Percentiles rank a stretch among this genome's conserved stretches.
Evolutionary conservation across 2,329 filamentous ascomycete species (phyloP).

Genomic region (Fusarium austroafricanum): DNA sequence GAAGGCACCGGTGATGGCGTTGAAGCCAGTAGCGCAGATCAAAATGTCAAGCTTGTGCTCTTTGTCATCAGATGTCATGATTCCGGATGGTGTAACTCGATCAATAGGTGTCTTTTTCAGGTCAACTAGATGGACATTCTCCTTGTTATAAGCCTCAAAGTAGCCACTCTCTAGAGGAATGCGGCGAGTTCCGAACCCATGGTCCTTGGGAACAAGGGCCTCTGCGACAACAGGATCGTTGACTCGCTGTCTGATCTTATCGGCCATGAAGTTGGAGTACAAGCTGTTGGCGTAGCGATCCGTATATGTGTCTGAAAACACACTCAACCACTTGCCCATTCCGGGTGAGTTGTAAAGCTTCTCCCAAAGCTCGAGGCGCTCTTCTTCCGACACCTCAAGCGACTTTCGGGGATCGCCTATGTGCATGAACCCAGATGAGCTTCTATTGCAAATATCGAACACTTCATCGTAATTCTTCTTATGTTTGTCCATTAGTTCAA

Average conservation of each 20-base stretch:
- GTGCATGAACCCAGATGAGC: conserved; percentile 30
- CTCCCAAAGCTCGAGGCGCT: conserved; percentile 25
- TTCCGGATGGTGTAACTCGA: conserved; percentile 1
- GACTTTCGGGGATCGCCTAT: conserved; percentile 32
- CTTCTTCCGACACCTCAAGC: conserved; percentile 10
- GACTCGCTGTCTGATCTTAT: conserved; percentile 29
- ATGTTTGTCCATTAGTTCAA: conserved; percentile 17
- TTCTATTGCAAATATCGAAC: conserved; percentile 20
- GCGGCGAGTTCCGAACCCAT: conserved; percentile 29
- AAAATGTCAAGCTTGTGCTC: conserved; percentile 29
- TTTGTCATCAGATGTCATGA: conserved; percentile 13
- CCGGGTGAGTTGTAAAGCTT: conserved; percentile 24
- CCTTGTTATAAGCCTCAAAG: conserved; percentile 29
- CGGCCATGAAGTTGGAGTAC: conserved; percentile 31
- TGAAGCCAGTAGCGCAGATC: conserved; percentile 36
- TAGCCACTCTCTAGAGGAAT: conserved; percentile 39
- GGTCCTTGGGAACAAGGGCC: conserved; percentile 23
- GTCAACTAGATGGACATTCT: conserved; percentile 33
- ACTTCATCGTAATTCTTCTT: conserved; percentile 29
- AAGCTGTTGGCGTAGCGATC: conserved; percentile 26
- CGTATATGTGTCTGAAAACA: conserved; percentile 33
- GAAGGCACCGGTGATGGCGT: conserved; percentile 36
- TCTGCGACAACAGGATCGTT: conserved; percentile 18
- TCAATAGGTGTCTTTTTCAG: conserved; percentile 18
- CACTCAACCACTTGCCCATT: conserved; percentile 32